Conservation (phyloP, 2,329 filamentous ascomycete species). For the Fusarium setosum region DNA sequence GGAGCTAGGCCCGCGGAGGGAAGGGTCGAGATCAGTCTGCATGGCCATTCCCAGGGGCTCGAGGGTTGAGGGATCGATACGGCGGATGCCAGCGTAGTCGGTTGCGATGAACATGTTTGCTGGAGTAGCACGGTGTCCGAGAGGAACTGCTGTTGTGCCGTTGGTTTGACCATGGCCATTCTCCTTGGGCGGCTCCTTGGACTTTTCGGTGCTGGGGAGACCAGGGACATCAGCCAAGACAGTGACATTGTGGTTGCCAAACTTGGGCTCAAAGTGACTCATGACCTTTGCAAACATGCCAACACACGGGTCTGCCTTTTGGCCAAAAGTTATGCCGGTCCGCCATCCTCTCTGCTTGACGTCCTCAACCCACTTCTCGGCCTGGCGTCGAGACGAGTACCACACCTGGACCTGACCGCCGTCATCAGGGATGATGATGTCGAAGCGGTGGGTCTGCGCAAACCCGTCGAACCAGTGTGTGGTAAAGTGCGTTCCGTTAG, state of each 20-base stretch:
- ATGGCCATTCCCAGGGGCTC: constrained; percentile 74
- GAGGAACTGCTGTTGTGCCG: not conserved
- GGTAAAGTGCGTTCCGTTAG: constrained; percentile 68
- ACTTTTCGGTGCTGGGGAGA: constrained; percentile 44
- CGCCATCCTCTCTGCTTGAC: constrained; percentile 70
- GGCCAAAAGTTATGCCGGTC: constrained; percentile 72
- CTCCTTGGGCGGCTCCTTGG: not conserved
- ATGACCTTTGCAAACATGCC: constrained; percentile 79
- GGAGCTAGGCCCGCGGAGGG: constrained; percentile 73
- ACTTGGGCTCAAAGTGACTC: constrained; percentile 62
- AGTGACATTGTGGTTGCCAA: constrained; percentile 71
- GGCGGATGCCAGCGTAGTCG: constrained; percentile 67
- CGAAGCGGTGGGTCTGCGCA: constrained; percentile 77
- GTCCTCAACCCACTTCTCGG: constrained; percentile 70
- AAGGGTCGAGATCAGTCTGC: constrained; percentile 73
- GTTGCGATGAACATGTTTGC: constrained; percentile 65
- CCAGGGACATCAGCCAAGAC: constrained; percentile 71
- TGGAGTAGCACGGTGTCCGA: constrained; percentile 53
- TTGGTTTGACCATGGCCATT: not conserved
- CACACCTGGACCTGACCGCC: constrained; percentile 56
- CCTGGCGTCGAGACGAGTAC: constrained; percentile 79
- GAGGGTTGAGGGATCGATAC: constrained; percentile 76
- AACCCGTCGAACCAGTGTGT: constrained; percentile 88
- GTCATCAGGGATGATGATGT: constrained; percentile 64
- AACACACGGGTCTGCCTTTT: constrained; percentile 79